Evolutionary conservation across 768 basidiomycete genomes (phyloP).

Genomic region (Coprinopsis cinerea): DNA sequence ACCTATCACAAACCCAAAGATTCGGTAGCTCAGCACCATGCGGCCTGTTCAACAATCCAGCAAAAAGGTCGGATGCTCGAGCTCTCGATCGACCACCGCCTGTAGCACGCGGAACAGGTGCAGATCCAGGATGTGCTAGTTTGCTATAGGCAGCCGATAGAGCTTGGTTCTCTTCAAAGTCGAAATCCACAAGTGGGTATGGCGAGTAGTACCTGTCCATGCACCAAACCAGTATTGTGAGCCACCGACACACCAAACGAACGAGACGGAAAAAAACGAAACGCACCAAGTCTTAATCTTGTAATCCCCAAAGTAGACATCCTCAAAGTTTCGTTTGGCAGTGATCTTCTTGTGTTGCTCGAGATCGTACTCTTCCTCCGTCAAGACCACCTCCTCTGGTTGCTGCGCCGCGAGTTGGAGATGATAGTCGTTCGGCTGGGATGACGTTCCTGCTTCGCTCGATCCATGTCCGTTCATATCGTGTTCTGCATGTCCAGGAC

Average conservation of each 20-base stretch:
- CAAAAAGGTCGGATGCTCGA: slow-evolving; percentile 68
- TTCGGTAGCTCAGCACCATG: slow-evolving; percentile 43
- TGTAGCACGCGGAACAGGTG: slow-evolving; percentile 33
- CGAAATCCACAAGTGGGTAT: slow-evolving; percentile 72
- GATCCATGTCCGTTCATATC: too few relatives aligned
- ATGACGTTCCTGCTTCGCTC: too few relatives aligned
- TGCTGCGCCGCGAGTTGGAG: too few relatives aligned
- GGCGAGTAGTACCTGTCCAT: slow-evolving; percentile 84
- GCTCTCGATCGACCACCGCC: slow-evolving; percentile 52
- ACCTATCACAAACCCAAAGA: slow-evolving; percentile 85
- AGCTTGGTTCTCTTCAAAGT: slow-evolving; percentile 43
- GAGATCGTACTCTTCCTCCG: slow-evolving; percentile 67
- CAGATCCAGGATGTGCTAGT: slow-evolving; percentile 33
- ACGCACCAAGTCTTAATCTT: slow-evolving; percentile 85
- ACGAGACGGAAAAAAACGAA: too few relatives aligned
- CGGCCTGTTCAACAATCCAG: slow-evolving; percentile 51
- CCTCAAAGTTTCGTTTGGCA: slow-evolving; percentile 78
- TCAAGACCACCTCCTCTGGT: slow-evolving; percentile 40
- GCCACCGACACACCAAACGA: too few relatives aligned
- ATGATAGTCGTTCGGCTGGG: too few relatives aligned
- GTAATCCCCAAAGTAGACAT: slow-evolving; percentile 80
- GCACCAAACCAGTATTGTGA: too few relatives aligned
- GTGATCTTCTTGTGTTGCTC: slow-evolving; percentile 62
- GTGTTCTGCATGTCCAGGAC: too few relatives aligned
- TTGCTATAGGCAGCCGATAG: slow-evolving; percentile 19